Evolutionary conservation across 176 grass and related monocot genomes (phyloP).

Genomic region (Musa troglodytarum): DNA sequence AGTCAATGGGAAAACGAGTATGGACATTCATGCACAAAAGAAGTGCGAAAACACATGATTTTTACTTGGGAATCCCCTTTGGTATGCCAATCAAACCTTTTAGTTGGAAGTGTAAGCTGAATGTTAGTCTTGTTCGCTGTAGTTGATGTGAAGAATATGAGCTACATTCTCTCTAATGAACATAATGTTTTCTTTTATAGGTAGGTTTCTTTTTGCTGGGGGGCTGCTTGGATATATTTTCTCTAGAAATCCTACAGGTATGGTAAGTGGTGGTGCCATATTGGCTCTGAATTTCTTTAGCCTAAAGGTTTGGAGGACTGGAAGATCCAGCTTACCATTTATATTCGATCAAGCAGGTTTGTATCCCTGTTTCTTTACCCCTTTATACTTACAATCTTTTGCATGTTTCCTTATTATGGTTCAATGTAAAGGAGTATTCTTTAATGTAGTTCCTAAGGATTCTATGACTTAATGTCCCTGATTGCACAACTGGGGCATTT

Average conservation of each 20-base stretch:
- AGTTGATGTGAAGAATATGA: too few relatives aligned
- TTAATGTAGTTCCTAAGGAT: too few relatives aligned
- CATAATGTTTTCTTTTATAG: slow-evolving; percentile 32
- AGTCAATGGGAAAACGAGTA: slow-evolving; percentile 15
- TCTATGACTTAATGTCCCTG: too few relatives aligned
- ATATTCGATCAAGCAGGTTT: slow-evolving; percentile 86
- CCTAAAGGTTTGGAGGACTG: slow-evolving; percentile 82
- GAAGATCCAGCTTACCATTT: slow-evolving; percentile 73
- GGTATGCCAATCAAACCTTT: slow-evolving; percentile 31
- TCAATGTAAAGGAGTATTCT: too few relatives aligned
- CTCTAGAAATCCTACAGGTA: slow-evolving; percentile 63
- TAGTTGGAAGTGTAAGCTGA: neutral
- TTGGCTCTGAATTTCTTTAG: slow-evolving; percentile 56
- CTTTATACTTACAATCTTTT: too few relatives aligned
- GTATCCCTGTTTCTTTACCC: neutral
- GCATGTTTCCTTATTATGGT: too few relatives aligned
- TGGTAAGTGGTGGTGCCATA: slow-evolving; percentile 66
- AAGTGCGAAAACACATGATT: slow-evolving; percentile 81
- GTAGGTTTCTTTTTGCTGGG: slow-evolving; percentile 56
- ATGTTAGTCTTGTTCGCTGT: neutral
- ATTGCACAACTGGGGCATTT: too few relatives aligned
- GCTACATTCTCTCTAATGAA: too few relatives aligned
- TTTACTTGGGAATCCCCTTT: slow-evolving; percentile 87
- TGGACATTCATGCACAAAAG: slow-evolving; percentile 14
- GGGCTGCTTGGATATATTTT: slow-evolving; percentile 75